These are phyloP conservation scores for Chytriomyces sp. DNA, from an alignment of 192 early-diverging fungal species.

Conservation along the genomic window DNA sequence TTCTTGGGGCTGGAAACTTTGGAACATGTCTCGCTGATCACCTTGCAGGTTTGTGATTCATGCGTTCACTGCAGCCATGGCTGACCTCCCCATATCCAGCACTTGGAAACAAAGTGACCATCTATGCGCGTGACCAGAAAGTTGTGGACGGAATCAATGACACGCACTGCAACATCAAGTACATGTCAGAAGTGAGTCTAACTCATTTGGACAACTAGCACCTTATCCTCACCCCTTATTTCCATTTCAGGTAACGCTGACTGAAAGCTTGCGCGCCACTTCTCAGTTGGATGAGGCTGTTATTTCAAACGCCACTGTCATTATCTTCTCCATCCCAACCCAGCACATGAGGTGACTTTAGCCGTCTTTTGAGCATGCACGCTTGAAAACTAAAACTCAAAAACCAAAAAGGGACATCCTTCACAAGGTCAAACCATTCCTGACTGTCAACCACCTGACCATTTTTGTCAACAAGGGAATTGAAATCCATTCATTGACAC, in stretches of 20 bases:
- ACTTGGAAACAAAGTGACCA: conserved; percentile 38
- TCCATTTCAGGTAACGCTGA: conserved; percentile 19
- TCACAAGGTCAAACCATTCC: conserved; percentile 38
- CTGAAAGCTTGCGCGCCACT: conserved; percentile 45
- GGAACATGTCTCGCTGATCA: conserved; percentile 62
- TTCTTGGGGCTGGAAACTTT: conserved; percentile 55
- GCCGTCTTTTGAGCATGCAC: conserved; percentile 39
- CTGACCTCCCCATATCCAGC: background rate
- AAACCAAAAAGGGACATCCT: conserved; percentile 35
- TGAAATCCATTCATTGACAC: conserved; percentile 42
- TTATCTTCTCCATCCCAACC: conserved; percentile 58
- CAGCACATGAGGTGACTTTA: conserved; percentile 53
- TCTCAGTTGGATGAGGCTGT: conserved; percentile 31
- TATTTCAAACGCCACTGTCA: conserved; percentile 42
- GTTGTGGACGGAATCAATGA: conserved; percentile 52
- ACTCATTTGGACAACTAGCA: background rate
- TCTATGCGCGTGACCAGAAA: conserved; percentile 48
- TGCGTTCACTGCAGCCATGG: background rate
- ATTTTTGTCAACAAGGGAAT: conserved; percentile 66
- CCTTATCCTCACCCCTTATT: background rate
- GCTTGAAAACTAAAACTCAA: conserved; percentile 6
- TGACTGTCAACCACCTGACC: conserved; percentile 47
- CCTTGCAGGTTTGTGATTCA: conserved; percentile 41
- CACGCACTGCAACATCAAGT: conserved; percentile 48
- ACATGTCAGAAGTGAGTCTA: conserved; percentile 43